phyloP scores from a whole-genome alignment of 108 stramenopile species.

The Nitzschia sp. region DNA sequence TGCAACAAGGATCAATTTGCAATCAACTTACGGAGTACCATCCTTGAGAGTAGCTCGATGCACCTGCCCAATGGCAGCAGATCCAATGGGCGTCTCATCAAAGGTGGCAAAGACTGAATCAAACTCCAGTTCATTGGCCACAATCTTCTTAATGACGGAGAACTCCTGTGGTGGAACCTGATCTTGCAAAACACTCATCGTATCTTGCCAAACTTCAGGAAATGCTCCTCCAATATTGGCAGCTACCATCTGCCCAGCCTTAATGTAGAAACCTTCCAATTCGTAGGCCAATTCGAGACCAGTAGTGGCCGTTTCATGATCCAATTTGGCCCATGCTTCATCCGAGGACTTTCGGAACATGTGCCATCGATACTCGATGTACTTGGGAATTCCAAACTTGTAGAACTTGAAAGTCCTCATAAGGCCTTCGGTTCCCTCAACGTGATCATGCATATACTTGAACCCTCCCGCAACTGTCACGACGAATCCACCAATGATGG shows the following conservation, averaged over 20 bases:
- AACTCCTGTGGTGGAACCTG: conserved; percentile 65
- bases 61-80: conserved; percentile 85
- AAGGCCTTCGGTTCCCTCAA: conserved; percentile 62
- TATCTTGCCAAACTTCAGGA: conserved; percentile 79
- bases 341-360: conserved; percentile 55
- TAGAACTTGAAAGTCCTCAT: conserved; percentile 52
- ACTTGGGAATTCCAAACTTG: conserved; percentile 59
- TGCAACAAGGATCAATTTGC: background rate
- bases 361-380: conserved; percentile 61
- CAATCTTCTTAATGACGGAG: conserved; percentile 55
- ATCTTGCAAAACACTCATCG: conserved; percentile 81
- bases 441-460: conserved; percentile 57
- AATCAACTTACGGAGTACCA: conserved; percentile 39
- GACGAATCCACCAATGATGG: conserved; percentile 34
- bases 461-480: conserved; percentile 39
- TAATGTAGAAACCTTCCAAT: conserved; percentile 82
- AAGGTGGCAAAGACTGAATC: conserved; percentile 61
- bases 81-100: conserved; percentile 78
- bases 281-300: conserved; percentile 76
- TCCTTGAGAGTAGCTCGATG: conserved; percentile 75
- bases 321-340: conserved; percentile 66
- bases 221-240: conserved; percentile 85
- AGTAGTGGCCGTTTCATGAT: conserved; percentile 47
- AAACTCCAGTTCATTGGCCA: conserved; percentile 62
- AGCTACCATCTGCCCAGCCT: conserved; percentile 81